Percentiles rank a stretch among this genome's conserved stretches.
Evolutionary conservation across 2,329 filamentous ascomycete species (phyloP).

Genomic region (Fusarium beomiforme): DNA sequence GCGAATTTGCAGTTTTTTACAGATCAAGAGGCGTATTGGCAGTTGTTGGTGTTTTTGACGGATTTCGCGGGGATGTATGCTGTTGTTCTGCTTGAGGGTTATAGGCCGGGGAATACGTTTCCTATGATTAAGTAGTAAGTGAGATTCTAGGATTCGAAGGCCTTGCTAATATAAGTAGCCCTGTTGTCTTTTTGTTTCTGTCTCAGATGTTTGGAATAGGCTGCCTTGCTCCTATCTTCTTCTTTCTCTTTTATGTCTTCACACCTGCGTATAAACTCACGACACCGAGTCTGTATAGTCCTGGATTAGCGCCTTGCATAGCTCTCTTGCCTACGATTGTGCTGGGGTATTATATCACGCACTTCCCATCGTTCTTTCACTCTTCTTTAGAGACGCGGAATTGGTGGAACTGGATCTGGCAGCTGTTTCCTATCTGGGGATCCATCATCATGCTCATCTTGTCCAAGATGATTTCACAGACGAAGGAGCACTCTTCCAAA

Average conservation of each 20-base stretch:
- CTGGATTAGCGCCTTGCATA: slow-evolving; percentile 8
- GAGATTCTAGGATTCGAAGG: accelerated
- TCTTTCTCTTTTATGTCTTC: slow-evolving; percentile 37
- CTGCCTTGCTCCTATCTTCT: slow-evolving; percentile 34
- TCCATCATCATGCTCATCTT: slow-evolving; percentile 29
- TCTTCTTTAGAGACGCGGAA: slow-evolving; percentile 33
- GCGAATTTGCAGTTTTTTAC: slow-evolving; percentile 39
- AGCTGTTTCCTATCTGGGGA: slow-evolving; percentile 43
- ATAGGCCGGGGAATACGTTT: slow-evolving; percentile 23
- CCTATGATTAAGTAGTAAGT: slow-evolving; percentile 40
- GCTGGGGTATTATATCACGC: slow-evolving; percentile 31
- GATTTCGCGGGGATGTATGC: slow-evolving; percentile 44
- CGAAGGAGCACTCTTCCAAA: accelerated
- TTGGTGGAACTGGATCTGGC: slow-evolving; percentile 48
- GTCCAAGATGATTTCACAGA: not conserved
- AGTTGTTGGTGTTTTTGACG: slow-evolving; percentile 42
- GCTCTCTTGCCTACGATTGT: slow-evolving; percentile 34
- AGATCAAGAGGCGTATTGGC: slow-evolving; percentile 39
- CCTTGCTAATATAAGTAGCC: slow-evolving; percentile 14
- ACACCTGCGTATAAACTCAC: slow-evolving; percentile 29
- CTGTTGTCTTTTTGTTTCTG: slow-evolving; percentile 28
- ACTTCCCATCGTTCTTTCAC: slow-evolving; percentile 35
- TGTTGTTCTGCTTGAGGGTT: slow-evolving; percentile 41
- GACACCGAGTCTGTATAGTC: slow-evolving; percentile 1
- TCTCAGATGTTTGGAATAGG: slow-evolving; percentile 40